A percentile compares a stretch with the other conserved stretches of the same genome.
These are phyloP conservation scores for Houttuynia cordata DNA, from an alignment of 164 flowering plant species.

Conservation along the genomic window DNA sequence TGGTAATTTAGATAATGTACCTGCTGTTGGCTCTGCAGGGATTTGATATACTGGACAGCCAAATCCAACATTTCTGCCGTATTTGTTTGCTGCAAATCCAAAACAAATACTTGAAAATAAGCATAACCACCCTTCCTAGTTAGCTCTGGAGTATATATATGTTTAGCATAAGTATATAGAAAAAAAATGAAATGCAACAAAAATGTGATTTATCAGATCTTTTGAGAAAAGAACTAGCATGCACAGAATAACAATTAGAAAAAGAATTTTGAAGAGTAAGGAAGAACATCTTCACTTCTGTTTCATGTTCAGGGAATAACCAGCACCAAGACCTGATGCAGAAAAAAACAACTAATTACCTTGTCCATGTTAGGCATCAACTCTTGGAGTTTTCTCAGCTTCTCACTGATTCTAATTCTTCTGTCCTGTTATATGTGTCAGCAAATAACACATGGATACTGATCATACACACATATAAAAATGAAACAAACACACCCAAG, in stretches of 20 bases:
- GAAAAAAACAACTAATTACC: constrained; percentile 26
- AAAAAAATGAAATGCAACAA: no score
- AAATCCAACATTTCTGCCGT: constrained; percentile 89
- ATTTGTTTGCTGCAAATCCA: constrained; percentile 69
- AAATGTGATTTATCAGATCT: background rate
- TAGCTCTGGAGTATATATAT: no score
- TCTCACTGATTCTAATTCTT: constrained; percentile 76
- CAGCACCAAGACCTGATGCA: background rate
- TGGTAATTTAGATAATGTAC: constrained; percentile 13
- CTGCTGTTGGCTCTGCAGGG: constrained; percentile 69
- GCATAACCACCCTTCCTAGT: no score
- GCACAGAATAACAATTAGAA: background rate
- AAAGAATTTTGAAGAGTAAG: background rate
- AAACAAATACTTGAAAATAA: no score
- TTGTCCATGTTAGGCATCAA: constrained; percentile 96
- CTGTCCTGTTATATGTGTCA: constrained; percentile 39
- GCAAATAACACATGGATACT: background rate
- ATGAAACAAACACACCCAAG: no score
- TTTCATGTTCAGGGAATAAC: background rate
- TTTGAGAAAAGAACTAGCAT: background rate
- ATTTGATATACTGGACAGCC: constrained; percentile 85
- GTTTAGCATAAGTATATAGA: no score
- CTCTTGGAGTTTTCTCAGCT: constrained; percentile 72
- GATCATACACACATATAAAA: background rate
- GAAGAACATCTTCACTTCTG: background rate